A percentile compares a stretch with the other conserved stretches of the same genome.
Evolutionary conservation across 2,329 filamentous ascomycete species (phyloP).

Genomic region (Scytalidium sp.): DNA sequence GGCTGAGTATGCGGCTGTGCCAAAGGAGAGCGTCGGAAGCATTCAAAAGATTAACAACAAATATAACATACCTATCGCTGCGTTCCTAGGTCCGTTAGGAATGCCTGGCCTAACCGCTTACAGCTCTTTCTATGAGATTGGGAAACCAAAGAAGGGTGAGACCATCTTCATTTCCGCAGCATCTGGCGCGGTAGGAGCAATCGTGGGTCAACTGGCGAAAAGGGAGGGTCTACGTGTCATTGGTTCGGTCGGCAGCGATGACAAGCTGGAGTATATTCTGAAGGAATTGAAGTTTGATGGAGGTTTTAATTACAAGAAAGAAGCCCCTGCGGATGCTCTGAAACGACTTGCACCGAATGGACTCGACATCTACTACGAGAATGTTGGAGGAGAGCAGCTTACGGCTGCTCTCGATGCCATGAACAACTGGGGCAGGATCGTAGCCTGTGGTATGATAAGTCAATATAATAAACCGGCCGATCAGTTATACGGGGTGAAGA

Average conservation of each 20-base stretch:
- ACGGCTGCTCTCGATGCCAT: conserved; percentile 63
- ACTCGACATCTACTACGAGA: conserved; percentile 80
- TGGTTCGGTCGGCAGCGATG: conserved; percentile 72
- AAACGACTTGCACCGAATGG: conserved; percentile 66
- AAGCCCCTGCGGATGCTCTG: conserved; percentile 62
- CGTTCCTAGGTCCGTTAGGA: conserved; percentile 74
- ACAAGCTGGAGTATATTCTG: conserved; percentile 73
- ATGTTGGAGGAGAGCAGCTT: conserved; percentile 73
- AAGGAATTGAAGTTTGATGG: conserved; percentile 68
- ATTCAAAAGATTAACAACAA: conserved; percentile 65
- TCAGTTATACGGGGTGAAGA: conserved; percentile 59
- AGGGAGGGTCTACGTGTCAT: conserved; percentile 72
- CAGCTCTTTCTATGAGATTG: conserved; percentile 67
- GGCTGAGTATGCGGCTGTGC: conserved; percentile 63
- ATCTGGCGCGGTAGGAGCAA: conserved; percentile 67
- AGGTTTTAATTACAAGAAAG: conserved; percentile 80
- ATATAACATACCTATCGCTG: conserved; percentile 58
- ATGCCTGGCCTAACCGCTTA: conserved; percentile 79
- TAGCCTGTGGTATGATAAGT: conserved; percentile 63
- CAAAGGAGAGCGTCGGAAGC: conserved; percentile 35
- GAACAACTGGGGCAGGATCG: conserved; percentile 63
- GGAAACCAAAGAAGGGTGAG: conserved; percentile 63
- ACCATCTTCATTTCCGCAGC: conserved; percentile 73
- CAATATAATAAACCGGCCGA: conserved; percentile 59
- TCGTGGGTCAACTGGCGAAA: conserved; percentile 76